A percentile compares a stretch with the other conserved stretches of the same genome.
phyloP scores from a whole-genome alignment of 306 rosid species.

The Luffa aegyptiaca region DNA sequence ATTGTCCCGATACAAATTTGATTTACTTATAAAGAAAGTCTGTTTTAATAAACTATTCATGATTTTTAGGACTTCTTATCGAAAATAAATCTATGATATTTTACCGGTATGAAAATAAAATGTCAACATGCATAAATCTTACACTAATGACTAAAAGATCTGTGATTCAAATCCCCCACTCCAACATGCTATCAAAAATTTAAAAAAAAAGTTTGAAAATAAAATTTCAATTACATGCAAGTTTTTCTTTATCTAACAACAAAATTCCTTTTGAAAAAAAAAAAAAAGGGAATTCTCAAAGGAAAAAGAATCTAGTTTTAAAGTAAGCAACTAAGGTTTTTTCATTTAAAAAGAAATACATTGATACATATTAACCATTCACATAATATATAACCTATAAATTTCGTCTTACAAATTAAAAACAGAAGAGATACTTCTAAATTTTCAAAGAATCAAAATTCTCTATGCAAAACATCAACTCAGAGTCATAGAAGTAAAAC shows the following conservation, averaged over 20 bases:
- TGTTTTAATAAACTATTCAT: neutral
- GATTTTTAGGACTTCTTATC: no score
- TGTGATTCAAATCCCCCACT: no score
- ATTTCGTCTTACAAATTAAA: neutral
- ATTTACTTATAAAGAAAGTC: neutral
- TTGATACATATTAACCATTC: neutral
- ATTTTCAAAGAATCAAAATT: neutral
- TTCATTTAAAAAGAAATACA: neutral
- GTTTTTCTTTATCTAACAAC: neutral
- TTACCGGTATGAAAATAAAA: no score
- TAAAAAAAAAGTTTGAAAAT: neutral
- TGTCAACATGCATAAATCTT: no score
- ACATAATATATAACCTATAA: neutral
- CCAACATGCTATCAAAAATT: no score
- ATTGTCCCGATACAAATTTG: no score
- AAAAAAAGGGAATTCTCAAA: neutral
- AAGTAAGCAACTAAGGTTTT: neutral
- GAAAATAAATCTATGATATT: no score
- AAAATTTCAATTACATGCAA: neutral
- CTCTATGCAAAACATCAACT: neutral
- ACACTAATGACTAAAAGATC: no score
- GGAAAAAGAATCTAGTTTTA: neutral
- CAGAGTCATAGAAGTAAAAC: neutral
- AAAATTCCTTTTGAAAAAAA: neutral
- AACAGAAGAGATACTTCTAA: neutral